Conservation (phyloP, 2,329 filamentous ascomycete genomes). For the Beauveria asiatica region DNA sequence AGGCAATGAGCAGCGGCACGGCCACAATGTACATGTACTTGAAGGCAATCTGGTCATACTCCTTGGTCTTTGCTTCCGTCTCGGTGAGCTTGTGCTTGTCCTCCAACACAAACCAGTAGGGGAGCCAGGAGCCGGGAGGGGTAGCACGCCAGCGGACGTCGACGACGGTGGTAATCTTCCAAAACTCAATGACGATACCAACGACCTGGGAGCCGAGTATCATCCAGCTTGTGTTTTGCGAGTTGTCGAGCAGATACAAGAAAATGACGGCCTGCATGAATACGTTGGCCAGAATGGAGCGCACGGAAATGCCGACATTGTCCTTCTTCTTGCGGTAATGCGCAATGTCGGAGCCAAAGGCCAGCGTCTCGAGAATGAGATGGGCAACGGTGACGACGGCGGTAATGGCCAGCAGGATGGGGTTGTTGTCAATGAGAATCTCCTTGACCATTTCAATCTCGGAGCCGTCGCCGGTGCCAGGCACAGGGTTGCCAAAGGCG, state of each 20-base stretch:
- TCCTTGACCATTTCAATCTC: slow-evolving; percentile 98
- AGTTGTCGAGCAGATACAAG: slow-evolving; percentile 94
- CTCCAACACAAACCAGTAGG: slow-evolving; percentile 77
- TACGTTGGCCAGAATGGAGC: slow-evolving; percentile 92
- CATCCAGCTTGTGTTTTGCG: slow-evolving; percentile 98
- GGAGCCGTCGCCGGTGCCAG: slow-evolving; percentile 76
- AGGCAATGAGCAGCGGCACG: slow-evolving; percentile 80
- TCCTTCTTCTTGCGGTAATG: slow-evolving; percentile 99
- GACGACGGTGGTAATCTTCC: slow-evolving; percentile 96
- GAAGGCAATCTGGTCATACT: slow-evolving; percentile 97
- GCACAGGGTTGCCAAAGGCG: slow-evolving; percentile 61
- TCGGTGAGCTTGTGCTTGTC: slow-evolving; percentile 95
- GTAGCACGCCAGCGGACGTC: slow-evolving; percentile 73
- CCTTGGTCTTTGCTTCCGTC: slow-evolving; percentile 94
- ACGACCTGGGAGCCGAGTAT: slow-evolving; percentile 89
- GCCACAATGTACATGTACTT: slow-evolving; percentile 90
- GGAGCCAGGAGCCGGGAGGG: slow-evolving; percentile 59
- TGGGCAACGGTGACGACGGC: slow-evolving; percentile 79
- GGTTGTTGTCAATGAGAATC: slow-evolving; percentile 87
- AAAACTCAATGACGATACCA: slow-evolving; percentile 61
- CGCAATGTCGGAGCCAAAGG: slow-evolving; percentile 94
- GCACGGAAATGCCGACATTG: slow-evolving; percentile 91
- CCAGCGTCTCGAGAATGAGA: slow-evolving; percentile 90
- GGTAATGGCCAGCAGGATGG: slow-evolving; percentile 79
- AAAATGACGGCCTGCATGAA: slow-evolving; percentile 97